Percentiles rank a stretch among this genome's conserved stretches.
Evolutionary conservation across 2,329 filamentous ascomycete species (phyloP).

Genomic region (Pestalotiopsis fici): DNA sequence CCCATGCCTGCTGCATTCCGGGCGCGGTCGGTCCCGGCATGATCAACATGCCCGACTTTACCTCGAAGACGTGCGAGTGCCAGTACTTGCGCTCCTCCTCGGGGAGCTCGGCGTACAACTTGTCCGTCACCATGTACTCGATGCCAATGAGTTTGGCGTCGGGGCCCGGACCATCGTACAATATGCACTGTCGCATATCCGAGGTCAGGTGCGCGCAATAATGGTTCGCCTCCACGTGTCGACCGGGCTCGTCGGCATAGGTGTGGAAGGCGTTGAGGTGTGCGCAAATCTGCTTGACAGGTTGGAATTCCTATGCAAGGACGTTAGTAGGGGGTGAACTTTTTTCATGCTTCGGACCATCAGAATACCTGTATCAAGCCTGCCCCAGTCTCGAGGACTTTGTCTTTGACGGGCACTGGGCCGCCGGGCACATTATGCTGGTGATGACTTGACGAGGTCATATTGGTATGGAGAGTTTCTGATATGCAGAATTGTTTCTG

Average conservation of each 20-base stretch:
- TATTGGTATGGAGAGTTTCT: conserved; percentile 9
- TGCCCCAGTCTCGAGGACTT: conserved; percentile 62
- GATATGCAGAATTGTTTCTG: too few species aligned
- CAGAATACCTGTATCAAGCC: conserved; percentile 52
- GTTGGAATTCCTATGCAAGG: conserved; percentile 60
- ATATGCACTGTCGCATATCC: conserved; percentile 81
- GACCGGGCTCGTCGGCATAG: conserved; percentile 71
- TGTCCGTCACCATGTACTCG: conserved; percentile 82
- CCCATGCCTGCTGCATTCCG: conserved; percentile 66
- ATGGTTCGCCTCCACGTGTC: conserved; percentile 77
- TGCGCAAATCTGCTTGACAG: conserved; percentile 74
- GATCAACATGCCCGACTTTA: conserved; percentile 78
- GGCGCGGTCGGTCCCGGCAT: conserved; percentile 62
- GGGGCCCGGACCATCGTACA: conserved; percentile 72
- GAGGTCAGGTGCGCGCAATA: conserved; percentile 80
- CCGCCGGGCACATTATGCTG: conserved; percentile 43
- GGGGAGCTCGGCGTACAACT: conserved; percentile 67
- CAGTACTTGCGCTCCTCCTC: conserved; percentile 71
- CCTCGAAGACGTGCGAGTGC: conserved; percentile 77
- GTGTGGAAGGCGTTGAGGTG: conserved; percentile 87
- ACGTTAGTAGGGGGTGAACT: not conserved
- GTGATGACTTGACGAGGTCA: conserved; percentile 9
- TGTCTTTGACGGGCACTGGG: conserved; percentile 55
- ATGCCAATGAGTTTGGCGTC: conserved; percentile 78
- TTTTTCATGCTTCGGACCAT: not conserved